A percentile compares a stretch with the other conserved stretches of the same genome.
phyloP scores from a whole-genome alignment of 768 basidiomycete genomes.

The Strobilomyces dryophilus region DNA sequence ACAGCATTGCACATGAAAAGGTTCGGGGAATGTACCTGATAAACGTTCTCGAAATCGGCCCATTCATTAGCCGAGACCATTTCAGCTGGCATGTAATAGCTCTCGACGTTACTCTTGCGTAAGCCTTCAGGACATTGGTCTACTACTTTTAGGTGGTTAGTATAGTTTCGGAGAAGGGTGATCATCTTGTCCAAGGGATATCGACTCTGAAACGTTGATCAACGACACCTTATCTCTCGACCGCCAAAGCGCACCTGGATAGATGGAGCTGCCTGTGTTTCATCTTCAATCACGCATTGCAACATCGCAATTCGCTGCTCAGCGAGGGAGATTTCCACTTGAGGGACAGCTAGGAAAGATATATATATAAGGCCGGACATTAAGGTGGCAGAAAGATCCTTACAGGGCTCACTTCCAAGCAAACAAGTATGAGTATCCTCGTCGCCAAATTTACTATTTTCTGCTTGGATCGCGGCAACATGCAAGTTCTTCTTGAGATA shows the following conservation, averaged over 20 bases:
- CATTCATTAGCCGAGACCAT: constrained; percentile 65
- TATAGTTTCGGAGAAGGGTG: constrained; percentile 56
- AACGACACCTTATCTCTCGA: neutral
- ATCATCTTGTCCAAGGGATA: constrained; percentile 47
- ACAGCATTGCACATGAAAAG: constrained; percentile 72
- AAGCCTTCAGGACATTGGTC: constrained; percentile 34
- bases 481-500: constrained; percentile 66
- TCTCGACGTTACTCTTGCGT: constrained; percentile 36
- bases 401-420: constrained; percentile 68
- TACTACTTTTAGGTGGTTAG: constrained; percentile 46
- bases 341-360: constrained; percentile 48
- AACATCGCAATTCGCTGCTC: constrained; percentile 52
- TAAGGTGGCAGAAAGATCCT: constrained; percentile 21
- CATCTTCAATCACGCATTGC: constrained; percentile 16
- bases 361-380: no score
- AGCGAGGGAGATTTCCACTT: constrained; percentile 62
- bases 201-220: constrained; percentile 19
- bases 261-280: constrained; percentile 2
- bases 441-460: constrained; percentile 75
- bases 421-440: constrained; percentile 83
- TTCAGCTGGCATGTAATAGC: constrained; percentile 65
- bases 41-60: constrained; percentile 85
- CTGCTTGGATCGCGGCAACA: constrained; percentile 36
- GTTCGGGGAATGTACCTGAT: constrained; percentile 84
- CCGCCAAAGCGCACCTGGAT: constrained; percentile 14